phyloP scores from a whole-genome alignment of 1,284 basidiomycete species.

The Acaromyces ingoldii region DNA sequence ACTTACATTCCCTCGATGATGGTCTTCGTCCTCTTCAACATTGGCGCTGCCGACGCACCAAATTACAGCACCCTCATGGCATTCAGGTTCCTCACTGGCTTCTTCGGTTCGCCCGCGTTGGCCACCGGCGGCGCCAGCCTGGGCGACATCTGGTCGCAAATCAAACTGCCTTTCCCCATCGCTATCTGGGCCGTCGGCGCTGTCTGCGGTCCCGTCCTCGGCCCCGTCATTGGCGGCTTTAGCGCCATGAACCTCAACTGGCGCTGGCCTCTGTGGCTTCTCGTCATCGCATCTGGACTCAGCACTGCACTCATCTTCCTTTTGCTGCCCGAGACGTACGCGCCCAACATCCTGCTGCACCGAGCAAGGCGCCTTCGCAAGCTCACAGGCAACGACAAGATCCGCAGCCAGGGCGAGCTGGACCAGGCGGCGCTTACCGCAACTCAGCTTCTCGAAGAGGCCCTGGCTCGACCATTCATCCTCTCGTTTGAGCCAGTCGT shows the following conservation, averaged over 20 bases:
- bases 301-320: conserved; percentile 23
- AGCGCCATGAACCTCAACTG: conserved; percentile 20
- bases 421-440: conserved; percentile 12
- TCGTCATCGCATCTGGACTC: conserved; percentile 48
- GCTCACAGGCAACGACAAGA: conserved; percentile 4
- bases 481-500: conserved; percentile 23
- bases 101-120: conserved; percentile 34
- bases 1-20: conserved; percentile 16
- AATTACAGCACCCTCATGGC: conserved; percentile 23
- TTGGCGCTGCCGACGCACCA: conserved; percentile 18
- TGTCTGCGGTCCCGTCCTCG: conserved; percentile 28
- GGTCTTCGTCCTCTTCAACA: conserved; percentile 23
- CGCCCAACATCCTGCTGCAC: conserved; percentile 14
- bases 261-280: conserved; percentile 49
- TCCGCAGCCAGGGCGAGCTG: conserved; percentile 18
- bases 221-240: conserved; percentile 35
- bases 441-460: conserved; percentile 17
- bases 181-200: conserved; percentile 26
- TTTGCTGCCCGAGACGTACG: conserved; percentile 20
- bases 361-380: conserved; percentile 16
- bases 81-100: conserved; percentile 26
- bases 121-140: conserved; percentile 40
- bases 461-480: conserved; percentile 22
- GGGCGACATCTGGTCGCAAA: conserved; percentile 22
- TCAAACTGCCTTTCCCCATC: conserved; percentile 16